Percentiles rank a stretch among this genome's conserved stretches.
Conservation (phyloP, 768 basidiomycete genomes). For the Pleurotus djamor region DNA sequence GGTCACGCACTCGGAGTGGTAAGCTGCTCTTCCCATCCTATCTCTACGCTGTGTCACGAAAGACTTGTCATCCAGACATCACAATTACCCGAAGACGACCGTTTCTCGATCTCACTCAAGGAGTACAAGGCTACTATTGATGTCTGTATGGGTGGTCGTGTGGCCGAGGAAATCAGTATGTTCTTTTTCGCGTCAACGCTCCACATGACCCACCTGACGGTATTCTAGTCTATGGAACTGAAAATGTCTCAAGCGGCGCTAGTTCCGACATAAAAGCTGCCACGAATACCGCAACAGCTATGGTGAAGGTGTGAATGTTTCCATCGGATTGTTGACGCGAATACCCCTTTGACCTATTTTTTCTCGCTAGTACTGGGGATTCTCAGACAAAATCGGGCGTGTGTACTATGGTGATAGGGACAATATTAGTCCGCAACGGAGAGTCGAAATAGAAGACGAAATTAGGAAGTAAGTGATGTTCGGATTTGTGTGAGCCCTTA, state of each 20-base stretch:
- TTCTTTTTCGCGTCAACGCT: constrained; percentile 9
- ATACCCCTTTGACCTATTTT: not conserved
- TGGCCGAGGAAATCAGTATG: constrained; percentile 89
- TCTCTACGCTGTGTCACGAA: constrained; percentile 10
- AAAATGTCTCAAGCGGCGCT: constrained; percentile 90
- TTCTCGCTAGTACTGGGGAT: constrained; percentile 63
- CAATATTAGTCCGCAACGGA: constrained; percentile 69
- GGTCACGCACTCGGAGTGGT: constrained; percentile 91
- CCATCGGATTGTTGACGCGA: not conserved
- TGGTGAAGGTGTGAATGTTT: constrained; percentile 78
- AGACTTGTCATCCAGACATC: constrained; percentile 52
- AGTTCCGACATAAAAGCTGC: constrained; percentile 85
- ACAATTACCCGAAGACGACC: constrained; percentile 75
- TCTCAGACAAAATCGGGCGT: constrained; percentile 76
- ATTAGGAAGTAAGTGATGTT: constrained; percentile 62
- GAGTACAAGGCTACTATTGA: constrained; percentile 85
- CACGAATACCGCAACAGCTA: constrained; percentile 73
- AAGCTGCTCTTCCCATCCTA: constrained; percentile 24
- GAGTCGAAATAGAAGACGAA: constrained; percentile 87
- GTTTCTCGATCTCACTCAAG: constrained; percentile 64
- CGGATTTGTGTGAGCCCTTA: constrained; percentile 2
- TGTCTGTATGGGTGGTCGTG: constrained; percentile 91
- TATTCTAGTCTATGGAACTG: constrained; percentile 74
- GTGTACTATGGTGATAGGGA: constrained; percentile 77
- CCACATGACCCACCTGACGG: constrained; percentile 14